Evolutionary conservation across 176 grass and related monocot species (phyloP), one percentile per base, ranked within the genome.

Genomic region (Saccharum officinarum): DNA sequence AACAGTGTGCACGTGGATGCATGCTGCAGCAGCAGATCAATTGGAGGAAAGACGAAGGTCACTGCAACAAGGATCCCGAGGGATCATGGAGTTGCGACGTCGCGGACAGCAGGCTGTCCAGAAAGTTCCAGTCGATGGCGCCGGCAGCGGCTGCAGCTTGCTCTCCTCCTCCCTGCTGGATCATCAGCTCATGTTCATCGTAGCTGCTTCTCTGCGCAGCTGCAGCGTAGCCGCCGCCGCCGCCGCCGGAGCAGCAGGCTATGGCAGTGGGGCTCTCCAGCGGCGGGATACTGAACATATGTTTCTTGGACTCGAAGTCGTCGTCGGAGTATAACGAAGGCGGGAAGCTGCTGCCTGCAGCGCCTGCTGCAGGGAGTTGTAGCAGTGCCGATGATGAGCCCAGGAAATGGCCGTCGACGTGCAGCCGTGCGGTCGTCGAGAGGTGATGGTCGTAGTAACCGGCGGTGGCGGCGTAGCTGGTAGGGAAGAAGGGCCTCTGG

Each of bases 81-180:
- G 81, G 71, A 2, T 88, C 87, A 8, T 81, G 50, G 34, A 38
- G 67, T 65, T 92, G 85, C 47, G 82, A 88, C 30, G 76, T 71
- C 0, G 68, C 39, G 20, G 87, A 90, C 17, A 95, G 77, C 83
- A 95, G 49, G 67, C 72, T 89, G 79, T 95, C 94, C 8, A 95
- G 69, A 67, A 92, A 87, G 40, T 87, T 95, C 91, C 91, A 93
- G 83, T 95, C 88, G 22, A 92, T 61, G 20, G 45, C 57, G 12
- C 23, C 23, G n/a, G 46, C 47, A 20, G 16, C 60, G 10, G 23
- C 61, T 64, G 23, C 60, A 26, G 60, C 60, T 64, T 14, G 60
- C n/a, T 25, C 57, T 60, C 22, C 57, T 25, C 2, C 16, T 59
- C 57, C 55, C 15, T 50, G 82, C 28, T 76, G 71, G 20, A 57